Conservation (phyloP, 2,329 filamentous ascomycete genomes). For the Passalora sequoiae region DNA sequence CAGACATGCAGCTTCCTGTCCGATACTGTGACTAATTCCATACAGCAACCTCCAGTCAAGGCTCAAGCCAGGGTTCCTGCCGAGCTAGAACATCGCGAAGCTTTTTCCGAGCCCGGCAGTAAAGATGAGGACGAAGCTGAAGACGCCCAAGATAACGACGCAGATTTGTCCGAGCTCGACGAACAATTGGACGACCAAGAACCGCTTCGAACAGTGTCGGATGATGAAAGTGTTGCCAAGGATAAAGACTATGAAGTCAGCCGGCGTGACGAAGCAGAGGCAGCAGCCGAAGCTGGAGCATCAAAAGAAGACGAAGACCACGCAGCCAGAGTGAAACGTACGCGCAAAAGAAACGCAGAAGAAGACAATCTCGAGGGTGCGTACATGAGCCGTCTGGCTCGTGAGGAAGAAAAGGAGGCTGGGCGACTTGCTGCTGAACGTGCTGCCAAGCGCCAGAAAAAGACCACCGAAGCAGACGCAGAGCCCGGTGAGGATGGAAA, state of each 20-base stretch:
- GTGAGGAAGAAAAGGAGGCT: constrained; percentile 38
- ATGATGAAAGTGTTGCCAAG: too few species aligned
- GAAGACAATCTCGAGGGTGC: constrained; percentile 65
- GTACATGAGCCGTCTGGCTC: constrained; percentile 62
- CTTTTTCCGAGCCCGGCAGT: constrained; percentile 4
- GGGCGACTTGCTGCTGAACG: constrained; percentile 26
- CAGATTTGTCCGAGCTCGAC: constrained; percentile 19
- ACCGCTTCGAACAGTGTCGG: too few species aligned
- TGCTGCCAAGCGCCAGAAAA: constrained; percentile 30
- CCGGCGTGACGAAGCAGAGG: constrained; percentile 7
- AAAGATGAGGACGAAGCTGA: constrained; percentile 32
- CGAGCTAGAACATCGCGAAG: constrained; percentile 33
- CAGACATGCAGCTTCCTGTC: constrained; percentile 33
- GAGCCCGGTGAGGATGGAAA: constrained; percentile 27
- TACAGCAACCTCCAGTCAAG: constrained; percentile 32
- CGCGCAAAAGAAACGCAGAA: constrained; percentile 38
- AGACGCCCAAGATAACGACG: constrained; percentile 32
- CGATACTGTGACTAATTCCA: constrained; percentile 28
- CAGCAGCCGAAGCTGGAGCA: constrained; percentile 8
- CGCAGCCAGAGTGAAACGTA: constrained; percentile 55
- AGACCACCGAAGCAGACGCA: constrained; percentile 22
- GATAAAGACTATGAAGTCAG: constrained; percentile 20
- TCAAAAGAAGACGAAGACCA: constrained; percentile 21
- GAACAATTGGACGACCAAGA: constrained; percentile 13
- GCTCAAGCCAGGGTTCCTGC: constrained; percentile 26